phyloP scores from a whole-genome alignment of 441 rosid species.

The Mallotus japonicus region DNA sequence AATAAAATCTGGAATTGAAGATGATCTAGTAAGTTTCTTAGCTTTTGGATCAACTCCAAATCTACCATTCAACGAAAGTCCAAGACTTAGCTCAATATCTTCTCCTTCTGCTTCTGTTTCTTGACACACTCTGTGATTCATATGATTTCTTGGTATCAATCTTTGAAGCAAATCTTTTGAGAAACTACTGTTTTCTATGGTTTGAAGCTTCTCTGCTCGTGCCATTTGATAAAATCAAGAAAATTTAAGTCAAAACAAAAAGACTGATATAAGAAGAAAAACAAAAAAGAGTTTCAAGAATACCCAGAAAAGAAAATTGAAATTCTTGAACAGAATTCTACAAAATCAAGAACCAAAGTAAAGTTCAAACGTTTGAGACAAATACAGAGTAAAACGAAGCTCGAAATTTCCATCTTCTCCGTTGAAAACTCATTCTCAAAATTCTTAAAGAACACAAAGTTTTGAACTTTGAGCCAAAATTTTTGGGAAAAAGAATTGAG shows the following conservation, averaged over 20 bases:
- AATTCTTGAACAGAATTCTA: background rate
- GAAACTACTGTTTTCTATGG: constrained; percentile 11
- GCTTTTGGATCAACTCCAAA: constrained; percentile 79
- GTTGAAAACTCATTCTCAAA: constrained; percentile 4
- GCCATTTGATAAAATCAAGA: constrained; percentile 28
- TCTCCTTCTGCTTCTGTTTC: constrained; percentile 28
- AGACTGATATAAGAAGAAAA: background rate
- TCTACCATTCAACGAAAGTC: constrained; percentile 73
- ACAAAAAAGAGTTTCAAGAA: background rate
- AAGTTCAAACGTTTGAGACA: background rate
- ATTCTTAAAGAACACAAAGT: background rate
- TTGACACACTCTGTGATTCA: constrained; percentile 18
- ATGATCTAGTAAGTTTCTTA: constrained; percentile 48
- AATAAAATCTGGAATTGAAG: constrained; percentile 62
- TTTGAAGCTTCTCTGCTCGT: constrained; percentile 27
- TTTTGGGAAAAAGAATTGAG: background rate
- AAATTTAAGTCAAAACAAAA: background rate
- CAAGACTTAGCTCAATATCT: constrained; percentile 68
- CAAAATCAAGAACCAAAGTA: constrained; percentile 2
- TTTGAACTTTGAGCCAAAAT: background rate
- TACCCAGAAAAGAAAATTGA: constrained; percentile 22
- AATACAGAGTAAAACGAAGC: constrained; percentile 8
- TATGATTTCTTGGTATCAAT: constrained; percentile 35
- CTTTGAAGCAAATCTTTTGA: constrained; percentile 47
- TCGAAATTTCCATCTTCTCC: constrained; percentile 28